Evolutionary conservation across 2,329 filamentous ascomycete genomes (phyloP).

Genomic region (Claviceps sp.): DNA sequence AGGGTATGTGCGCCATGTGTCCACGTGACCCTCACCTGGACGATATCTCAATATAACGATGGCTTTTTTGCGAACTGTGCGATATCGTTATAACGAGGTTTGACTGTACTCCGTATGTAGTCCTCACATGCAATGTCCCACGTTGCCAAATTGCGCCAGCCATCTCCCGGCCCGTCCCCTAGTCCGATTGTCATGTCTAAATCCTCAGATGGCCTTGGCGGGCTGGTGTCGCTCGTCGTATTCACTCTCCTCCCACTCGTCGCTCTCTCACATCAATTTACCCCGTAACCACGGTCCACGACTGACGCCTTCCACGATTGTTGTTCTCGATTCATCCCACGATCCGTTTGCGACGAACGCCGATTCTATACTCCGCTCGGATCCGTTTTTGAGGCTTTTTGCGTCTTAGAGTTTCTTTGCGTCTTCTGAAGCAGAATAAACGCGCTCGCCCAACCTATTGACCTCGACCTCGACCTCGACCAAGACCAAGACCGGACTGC

Average conservation of each 20-base stretch:
- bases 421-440: background rate
- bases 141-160: no score
- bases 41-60: no score
- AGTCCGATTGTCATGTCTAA: background rate
- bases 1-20: no score
- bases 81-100: no score
- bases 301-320: background rate
- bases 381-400: background rate
- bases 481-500: background rate
- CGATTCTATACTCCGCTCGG: background rate
- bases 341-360: background rate
- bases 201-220: background rate
- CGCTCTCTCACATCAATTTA: background rate
- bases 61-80: no score
- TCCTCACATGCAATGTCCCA: no score
- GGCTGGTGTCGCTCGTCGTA: background rate
- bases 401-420: no score
- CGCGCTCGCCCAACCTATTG: no score
- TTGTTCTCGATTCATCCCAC: background rate
- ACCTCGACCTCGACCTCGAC: background rate
- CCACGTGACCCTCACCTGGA: no score
- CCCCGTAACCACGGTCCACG: background rate
- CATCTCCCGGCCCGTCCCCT: no score
- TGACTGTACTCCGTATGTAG: no score
- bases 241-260: background rate